These are phyloP conservation scores for Penicillium sp. DNA, from an alignment of 2,329 filamentous ascomycete genomes.

Conservation along the genomic window DNA sequence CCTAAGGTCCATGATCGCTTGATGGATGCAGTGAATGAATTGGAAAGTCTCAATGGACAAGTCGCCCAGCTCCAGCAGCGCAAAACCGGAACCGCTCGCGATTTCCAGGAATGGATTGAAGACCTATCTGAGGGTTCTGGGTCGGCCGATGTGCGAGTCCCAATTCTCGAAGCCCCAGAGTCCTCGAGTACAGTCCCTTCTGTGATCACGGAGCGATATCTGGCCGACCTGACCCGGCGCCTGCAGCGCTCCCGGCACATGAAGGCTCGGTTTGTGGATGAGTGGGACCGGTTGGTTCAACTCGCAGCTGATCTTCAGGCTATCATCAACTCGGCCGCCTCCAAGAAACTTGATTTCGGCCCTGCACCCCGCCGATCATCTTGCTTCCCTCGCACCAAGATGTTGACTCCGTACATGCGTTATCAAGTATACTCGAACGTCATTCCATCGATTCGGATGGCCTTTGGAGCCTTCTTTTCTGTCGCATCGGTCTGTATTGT, in stretches of 20 bases:
- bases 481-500: conserved; percentile 79
- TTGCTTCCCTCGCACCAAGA: conserved; percentile 54
- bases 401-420: conserved; percentile 78
- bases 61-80: conserved; percentile 75
- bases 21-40: conserved; percentile 74
- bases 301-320: conserved; percentile 74
- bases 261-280: conserved; percentile 76
- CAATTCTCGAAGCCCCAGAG: conserved; percentile 36
- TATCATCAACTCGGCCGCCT: conserved; percentile 79
- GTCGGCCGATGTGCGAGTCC: conserved; percentile 60
- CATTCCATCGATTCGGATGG: conserved; percentile 66
- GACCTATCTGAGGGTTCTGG: conserved; percentile 79
- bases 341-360: conserved; percentile 76
- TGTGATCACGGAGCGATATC: conserved; percentile 87
- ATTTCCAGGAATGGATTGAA: conserved; percentile 93
- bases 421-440: conserved; percentile 75
- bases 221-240: conserved; percentile 83
- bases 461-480: conserved; percentile 66
- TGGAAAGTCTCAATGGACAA: conserved; percentile 80
- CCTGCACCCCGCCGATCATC: conserved; percentile 57
- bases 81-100: conserved; percentile 73
- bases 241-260: conserved; percentile 80
- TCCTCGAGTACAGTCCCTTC: conserved; percentile 59
- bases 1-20: conserved; percentile 83
- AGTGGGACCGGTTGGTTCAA: conserved; percentile 79